Conservation (phyloP, 2,329 filamentous ascomycete genomes). For the Fusarium circinatum region DNA sequence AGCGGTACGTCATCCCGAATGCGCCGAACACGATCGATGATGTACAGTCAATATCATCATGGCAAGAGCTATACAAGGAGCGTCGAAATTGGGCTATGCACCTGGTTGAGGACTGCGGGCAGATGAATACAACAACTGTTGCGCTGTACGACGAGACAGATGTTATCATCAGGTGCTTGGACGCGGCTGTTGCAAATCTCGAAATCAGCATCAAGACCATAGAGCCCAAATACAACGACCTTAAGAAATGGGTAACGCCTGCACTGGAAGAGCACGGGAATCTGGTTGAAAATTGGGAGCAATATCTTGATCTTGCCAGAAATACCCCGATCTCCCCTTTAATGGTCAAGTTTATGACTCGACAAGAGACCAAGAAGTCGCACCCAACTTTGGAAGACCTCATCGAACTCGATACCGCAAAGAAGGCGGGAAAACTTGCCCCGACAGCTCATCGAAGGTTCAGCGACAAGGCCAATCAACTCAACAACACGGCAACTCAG, state of each 20-base stretch:
- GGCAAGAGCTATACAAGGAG: conserved; percentile 86
- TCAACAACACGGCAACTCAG: conserved; percentile 68
- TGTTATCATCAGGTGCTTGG: conserved; percentile 81
- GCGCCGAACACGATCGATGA: conserved; percentile 87
- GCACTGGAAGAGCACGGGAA: conserved; percentile 74
- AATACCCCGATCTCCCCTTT: conserved; percentile 71
- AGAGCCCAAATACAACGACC: conserved; percentile 76
- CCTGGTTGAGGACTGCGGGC: conserved; percentile 74
- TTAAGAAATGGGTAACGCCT: conserved; percentile 76
- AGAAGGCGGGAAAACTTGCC: conserved; percentile 75
- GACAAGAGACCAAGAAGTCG: conserved; percentile 54
- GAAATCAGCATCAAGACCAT: conserved; percentile 78
- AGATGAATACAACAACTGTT: conserved; percentile 70
- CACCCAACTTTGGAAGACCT: conserved; percentile 77
- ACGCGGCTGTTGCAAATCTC: conserved; percentile 87
- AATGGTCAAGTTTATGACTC: conserved; percentile 74
- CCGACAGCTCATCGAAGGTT: conserved; percentile 69
- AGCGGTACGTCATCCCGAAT: conserved; percentile 66
- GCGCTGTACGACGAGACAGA: conserved; percentile 78
- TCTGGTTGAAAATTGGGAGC: conserved; percentile 74
- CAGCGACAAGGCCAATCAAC: conserved; percentile 65
- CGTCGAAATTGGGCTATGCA: conserved; percentile 82
- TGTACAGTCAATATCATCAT: conserved; percentile 83
- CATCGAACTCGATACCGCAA: conserved; percentile 77
- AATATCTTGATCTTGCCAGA: conserved; percentile 71